A percentile compares a stretch with the other conserved stretches of the same genome.
phyloP scores from a whole-genome alignment of 345 rosid species.

The Theobroma cacao region DNA sequence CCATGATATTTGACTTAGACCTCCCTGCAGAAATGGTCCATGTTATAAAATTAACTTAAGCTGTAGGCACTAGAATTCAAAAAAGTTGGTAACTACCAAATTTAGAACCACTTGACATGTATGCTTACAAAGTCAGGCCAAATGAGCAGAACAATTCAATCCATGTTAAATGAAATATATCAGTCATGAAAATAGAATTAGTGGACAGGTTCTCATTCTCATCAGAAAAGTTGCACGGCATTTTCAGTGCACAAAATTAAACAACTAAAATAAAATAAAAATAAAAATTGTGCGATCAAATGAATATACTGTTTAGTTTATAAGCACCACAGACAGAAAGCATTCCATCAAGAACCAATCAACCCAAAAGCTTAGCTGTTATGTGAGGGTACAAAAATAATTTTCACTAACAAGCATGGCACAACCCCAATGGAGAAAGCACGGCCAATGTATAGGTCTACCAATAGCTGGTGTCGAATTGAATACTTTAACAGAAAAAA shows the following conservation, averaged over 20 bases:
- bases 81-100: not conserved
- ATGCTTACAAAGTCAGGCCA: not conserved
- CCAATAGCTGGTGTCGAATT: not conserved
- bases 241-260: not conserved
- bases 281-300: not conserved
- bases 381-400: not conserved
- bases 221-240: not conserved
- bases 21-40: constrained; percentile 52
- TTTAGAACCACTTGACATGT: too few relatives aligned
- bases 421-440: not conserved
- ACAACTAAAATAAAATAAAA: not conserved
- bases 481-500: not conserved
- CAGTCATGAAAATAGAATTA: not conserved
- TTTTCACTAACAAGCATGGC: not conserved
- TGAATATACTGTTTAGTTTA: not conserved
- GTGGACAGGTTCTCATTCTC: not conserved
- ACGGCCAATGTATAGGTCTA: not conserved
- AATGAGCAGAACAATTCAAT: not conserved
- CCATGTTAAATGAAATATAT: not conserved
- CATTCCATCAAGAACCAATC: not conserved
- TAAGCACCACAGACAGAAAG: not conserved
- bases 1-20: constrained; percentile 87
- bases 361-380: not conserved
- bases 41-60: not conserved
- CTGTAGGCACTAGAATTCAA: not conserved